Conservation (phyloP, 192 early-diverging fungal genomes). For the Irineochytrium annulatum region DNA sequence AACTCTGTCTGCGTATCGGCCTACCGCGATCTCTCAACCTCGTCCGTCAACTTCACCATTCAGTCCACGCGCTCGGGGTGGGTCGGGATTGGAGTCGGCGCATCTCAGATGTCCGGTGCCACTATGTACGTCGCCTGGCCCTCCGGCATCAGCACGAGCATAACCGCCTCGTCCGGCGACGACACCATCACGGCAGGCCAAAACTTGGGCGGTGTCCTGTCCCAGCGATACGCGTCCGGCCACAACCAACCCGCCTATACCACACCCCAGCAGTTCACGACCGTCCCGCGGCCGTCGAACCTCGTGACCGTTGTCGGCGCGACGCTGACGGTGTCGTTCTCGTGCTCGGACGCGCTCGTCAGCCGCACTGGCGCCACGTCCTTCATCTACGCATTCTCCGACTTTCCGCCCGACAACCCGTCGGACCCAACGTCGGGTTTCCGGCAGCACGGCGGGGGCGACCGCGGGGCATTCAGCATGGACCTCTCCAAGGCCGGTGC, state of each 20-base stretch:
- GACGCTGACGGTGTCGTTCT: not conserved
- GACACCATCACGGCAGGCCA: too few relatives aligned
- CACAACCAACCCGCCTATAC: slow-evolving; percentile 11
- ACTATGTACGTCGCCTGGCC: slow-evolving; percentile 29
- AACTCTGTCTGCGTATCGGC: not conserved
- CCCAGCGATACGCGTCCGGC: slow-evolving; percentile 22
- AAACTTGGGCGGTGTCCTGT: slow-evolving; percentile 22
- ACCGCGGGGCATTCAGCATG: not conserved
- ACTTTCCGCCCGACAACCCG: slow-evolving; percentile 6
- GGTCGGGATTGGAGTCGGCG: slow-evolving; percentile 24
- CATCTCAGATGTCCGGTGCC: slow-evolving; percentile 14
- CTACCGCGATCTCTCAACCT: not conserved
- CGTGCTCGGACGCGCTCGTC: not conserved
- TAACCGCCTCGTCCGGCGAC: too few relatives aligned
- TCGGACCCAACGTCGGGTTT: slow-evolving; percentile 4
- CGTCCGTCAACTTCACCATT: slow-evolving; percentile 1
- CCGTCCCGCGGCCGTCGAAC: not conserved
- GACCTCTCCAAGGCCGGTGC: not conserved
- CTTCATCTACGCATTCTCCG: slow-evolving; percentile 8
- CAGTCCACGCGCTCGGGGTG: not conserved
- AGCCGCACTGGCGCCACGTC: not conserved
- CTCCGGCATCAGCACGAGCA: slow-evolving; percentile 11
- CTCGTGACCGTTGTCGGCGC: not conserved
- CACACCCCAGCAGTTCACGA: not conserved
- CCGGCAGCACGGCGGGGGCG: slow-evolving; percentile 8